A percentile compares a stretch with the other conserved stretches of the same genome.
Evolutionary conservation across 768 basidiomycete genomes (phyloP).

Genomic region (Phlegmacium glaucopus): DNA sequence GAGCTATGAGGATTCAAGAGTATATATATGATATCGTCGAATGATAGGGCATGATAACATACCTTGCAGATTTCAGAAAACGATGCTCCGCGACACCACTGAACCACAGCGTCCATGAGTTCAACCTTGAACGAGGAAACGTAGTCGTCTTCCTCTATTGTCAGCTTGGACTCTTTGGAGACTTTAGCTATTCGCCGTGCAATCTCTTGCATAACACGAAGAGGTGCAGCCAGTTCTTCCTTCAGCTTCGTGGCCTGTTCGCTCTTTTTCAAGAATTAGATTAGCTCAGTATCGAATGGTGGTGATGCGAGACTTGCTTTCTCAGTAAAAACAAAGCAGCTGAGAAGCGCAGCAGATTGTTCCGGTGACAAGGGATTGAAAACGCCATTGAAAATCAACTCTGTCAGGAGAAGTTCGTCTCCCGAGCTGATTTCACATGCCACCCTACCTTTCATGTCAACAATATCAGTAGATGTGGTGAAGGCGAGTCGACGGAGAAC

Average conservation of each 20-base stretch:
- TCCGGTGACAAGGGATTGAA: constrained; percentile 91
- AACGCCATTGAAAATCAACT: constrained; percentile 94
- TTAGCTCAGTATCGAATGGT: not conserved
- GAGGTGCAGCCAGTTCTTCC: constrained; percentile 89
- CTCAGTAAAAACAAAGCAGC: constrained; percentile 97
- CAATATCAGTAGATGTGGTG: constrained; percentile 85
- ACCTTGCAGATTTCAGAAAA: constrained; percentile 98
- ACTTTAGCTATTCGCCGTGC: constrained; percentile 96
- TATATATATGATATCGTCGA: not conserved
- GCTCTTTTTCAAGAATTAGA: constrained; percentile 46
- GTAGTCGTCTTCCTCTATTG: constrained; percentile 91
- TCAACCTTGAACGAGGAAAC: constrained; percentile 97
- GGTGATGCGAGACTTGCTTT: constrained; percentile 52
- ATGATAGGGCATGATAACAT: constrained; percentile 12
- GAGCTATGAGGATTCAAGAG: constrained; percentile 46
- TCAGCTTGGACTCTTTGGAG: constrained; percentile 88
- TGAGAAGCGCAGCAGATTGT: constrained; percentile 89
- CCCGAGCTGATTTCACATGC: constrained; percentile 98
- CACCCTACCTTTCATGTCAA: constrained; percentile 96
- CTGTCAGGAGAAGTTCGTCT: constrained; percentile 93
- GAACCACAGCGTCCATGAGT: constrained; percentile 95
- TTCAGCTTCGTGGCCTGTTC: constrained; percentile 83
- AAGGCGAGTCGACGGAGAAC: constrained; percentile 91
- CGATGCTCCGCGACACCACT: constrained; percentile 98
- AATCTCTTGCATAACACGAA: constrained; percentile 94